Percentiles rank a stretch among this genome's conserved stretches.
phyloP scores from a whole-genome alignment of 2,329 filamentous ascomycete species.

The Phoma sp. region DNA sequence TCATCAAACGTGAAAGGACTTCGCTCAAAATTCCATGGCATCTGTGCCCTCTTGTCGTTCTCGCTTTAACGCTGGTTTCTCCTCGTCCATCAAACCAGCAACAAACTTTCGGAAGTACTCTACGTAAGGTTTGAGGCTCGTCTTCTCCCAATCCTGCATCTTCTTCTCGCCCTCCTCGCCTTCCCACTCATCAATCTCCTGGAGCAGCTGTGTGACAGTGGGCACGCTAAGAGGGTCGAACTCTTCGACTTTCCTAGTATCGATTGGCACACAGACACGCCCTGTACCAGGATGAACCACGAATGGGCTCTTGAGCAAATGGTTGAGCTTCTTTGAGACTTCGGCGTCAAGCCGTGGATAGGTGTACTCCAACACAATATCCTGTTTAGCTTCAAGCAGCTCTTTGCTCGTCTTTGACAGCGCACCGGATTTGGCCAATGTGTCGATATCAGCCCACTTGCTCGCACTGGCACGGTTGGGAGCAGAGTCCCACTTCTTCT shows the following conservation, averaged over 20 bases:
- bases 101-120: slow-evolving; percentile 89
- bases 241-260: slow-evolving; percentile 71
- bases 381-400: slow-evolving; percentile 88
- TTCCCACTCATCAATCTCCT: slow-evolving; percentile 85
- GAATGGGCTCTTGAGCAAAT: slow-evolving; percentile 96
- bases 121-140: slow-evolving; percentile 88
- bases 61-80: slow-evolving; percentile 54
- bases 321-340: slow-evolving; percentile 96
- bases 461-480: slow-evolving; percentile 75
- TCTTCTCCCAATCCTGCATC: slow-evolving; percentile 94
- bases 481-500: slow-evolving; percentile 88
- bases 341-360: slow-evolving; percentile 97
- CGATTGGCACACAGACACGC: slow-evolving; percentile 93
- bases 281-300: slow-evolving; percentile 95
- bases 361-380: slow-evolving; percentile 95
- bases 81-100: slow-evolving; percentile 76
- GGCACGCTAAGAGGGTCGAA: slow-evolving; percentile 92
- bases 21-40: slow-evolving; percentile 68
- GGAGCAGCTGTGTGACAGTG: slow-evolving; percentile 80
- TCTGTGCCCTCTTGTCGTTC: slow-evolving; percentile 63
- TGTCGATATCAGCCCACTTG: slow-evolving; percentile 96
- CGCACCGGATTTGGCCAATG: slow-evolving; percentile 76
- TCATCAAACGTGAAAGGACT: not conserved
- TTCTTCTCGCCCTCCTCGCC: slow-evolving; percentile 58
- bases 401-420: slow-evolving; percentile 75